Evolutionary conservation across 108 stramenopile genomes (phyloP), one percentile per base, ranked within the genome.

Genomic region (Craspedostauros australis): DNA sequence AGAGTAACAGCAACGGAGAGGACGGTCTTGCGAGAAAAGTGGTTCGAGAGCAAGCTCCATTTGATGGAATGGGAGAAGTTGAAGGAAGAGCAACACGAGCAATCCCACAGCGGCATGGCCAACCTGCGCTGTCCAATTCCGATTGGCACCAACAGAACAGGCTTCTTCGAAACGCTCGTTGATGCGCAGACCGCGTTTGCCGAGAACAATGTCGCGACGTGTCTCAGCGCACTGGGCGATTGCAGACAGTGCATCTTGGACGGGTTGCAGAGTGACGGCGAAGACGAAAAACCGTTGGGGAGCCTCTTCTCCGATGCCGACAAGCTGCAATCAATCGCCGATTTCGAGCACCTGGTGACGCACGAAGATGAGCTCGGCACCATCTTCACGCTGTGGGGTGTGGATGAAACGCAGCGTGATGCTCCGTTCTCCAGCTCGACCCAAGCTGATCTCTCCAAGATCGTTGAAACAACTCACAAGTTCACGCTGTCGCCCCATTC

Each of bases 11-110:
- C 16, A 15, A 46, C 33, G n/a, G n/a, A n/a, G n/a, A n/a, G n/a
- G n/a, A n/a, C n/a, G n/a, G n/a, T n/a, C n/a, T n/a, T 66, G 19
- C 60, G 62, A 50, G 85, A 86, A 25, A 74, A 74, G 50, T 86
- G 85, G 85, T 82, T 78, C 42, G 79, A 82, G 46, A 71, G 64
- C 39, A 50, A 54, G 5, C 60, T 86, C n/a, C 15, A 32, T 20
- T 39, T 23, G 4, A 45, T 34, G 26, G 37, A 54, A 16, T 68
- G 66, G 66, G 44, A 54, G 9, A 7, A 47, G 20, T 9, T 46
- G 25, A 27, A 48, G 9, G n/a, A 48, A 6, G 4, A 26, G n/a
- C n/a, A n/a, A n/a, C n/a, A 48, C 47, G 16, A 48, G 47, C 26
- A 48, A 27, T 26, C 6, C 29, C 47, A 6, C 14, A 12, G 38